Evolutionary conservation across 2,329 filamentous ascomycete genomes (phyloP).

Genomic region (Balansia obtecta): DNA sequence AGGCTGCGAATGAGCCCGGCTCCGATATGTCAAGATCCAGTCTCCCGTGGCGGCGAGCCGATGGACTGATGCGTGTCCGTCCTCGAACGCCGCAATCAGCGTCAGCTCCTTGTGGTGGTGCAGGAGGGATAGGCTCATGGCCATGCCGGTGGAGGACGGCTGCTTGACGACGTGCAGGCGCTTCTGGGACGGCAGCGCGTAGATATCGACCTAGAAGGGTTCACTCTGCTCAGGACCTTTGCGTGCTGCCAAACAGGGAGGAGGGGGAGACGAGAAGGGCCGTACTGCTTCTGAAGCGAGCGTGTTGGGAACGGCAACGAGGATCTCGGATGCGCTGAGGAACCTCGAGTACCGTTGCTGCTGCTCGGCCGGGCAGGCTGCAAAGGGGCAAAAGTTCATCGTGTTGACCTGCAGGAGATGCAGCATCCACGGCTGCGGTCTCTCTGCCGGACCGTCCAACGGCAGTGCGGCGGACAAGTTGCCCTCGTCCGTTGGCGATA

Average conservation of each 20-base stretch:
- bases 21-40: constrained; percentile 47
- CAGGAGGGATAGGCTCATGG: constrained; percentile 67
- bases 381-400: constrained; percentile 88
- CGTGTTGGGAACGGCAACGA: constrained; percentile 73
- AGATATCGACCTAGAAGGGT: constrained; percentile 61
- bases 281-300: constrained; percentile 57
- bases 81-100: constrained; percentile 72
- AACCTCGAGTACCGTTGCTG: constrained; percentile 12
- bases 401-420: constrained; percentile 79
- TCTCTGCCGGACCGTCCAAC: constrained; percentile 43
- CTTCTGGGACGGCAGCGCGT: constrained; percentile 61
- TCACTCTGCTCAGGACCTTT: constrained; percentile 1
- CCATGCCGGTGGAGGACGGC: constrained; percentile 57
- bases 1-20: constrained; percentile 64
- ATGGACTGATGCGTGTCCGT: constrained; percentile 60
- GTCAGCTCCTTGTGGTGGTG: constrained; percentile 38
- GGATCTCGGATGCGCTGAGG: constrained; percentile 28
- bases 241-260: no score
- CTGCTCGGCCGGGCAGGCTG: constrained; percentile 35
- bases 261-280: constrained; percentile 1
- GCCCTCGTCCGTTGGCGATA: constrained; percentile 47
- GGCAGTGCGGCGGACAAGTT: constrained; percentile 57
- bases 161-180: constrained; percentile 48
- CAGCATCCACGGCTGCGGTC: constrained; percentile 69
- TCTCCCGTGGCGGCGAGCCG: constrained; percentile 29